Base-by-base conservation (phyloP, 2,329 filamentous ascomycete species). In the Fusarium foetens region DNA sequence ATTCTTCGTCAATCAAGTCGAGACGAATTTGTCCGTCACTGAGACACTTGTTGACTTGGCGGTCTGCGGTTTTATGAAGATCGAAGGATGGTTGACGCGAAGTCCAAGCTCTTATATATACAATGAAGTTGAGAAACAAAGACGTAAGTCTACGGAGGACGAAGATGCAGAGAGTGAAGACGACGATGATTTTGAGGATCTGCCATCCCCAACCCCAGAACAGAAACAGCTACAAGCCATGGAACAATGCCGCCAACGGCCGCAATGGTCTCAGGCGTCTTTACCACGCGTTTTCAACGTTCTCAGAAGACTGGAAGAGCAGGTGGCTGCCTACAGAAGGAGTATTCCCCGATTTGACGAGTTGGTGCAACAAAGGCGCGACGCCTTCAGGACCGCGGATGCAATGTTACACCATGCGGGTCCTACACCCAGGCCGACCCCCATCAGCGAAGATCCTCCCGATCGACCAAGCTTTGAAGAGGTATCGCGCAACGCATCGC, bases 41-140 rank as follows among this genome's bases (percentile, higher is more conserved):
- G 93, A 97, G 76, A 89, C 93, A 2, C 86, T 98, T 46, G 88
- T 97, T 33, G 92, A 94, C 72, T 85, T 99, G 43, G 93, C 93
- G 16, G 90, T 93, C 2, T 98, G 96, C 75, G 93, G 94, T 10
- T 93, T 93, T 70, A 92, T 97, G 78, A 90, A 91, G 25, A 86
- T 98, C 17, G 94, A 98, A 77, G 93, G 93, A n/a, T 99, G 96
- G 95, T 84, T 98, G 35, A 85, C 95, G 10, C 91, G 94, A 21
- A 90, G 92, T 58, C 92, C 93, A 8, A 85, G 91, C 76, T 83
- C 84, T 10, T 93, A 89, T 65, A 84, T 85, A 13, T 86, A 86
- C 52, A 70, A 83, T 79, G 69, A 86, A 80, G 61, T 85, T 75
- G 70, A 86, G 76, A 76, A 58, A 14, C 11, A 39, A 12, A 58